phyloP scores from a whole-genome alignment of 495 filamentous ascomycete species.

The Penicillium subrubescens region DNA sequence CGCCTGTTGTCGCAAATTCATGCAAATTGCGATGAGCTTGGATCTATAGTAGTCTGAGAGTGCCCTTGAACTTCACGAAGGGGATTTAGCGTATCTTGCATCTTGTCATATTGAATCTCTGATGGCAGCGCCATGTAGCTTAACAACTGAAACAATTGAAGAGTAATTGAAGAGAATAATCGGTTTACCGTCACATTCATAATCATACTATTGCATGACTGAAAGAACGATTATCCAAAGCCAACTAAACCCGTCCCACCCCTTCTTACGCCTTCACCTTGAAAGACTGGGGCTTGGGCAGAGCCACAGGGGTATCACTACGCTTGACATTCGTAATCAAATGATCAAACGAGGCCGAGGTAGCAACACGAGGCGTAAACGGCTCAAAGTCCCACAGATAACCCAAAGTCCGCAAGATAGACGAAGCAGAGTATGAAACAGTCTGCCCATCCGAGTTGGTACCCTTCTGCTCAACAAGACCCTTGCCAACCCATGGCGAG shows the following conservation, averaged over 20 bases:
- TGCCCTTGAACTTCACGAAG: too few species aligned
- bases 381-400: constrained; percentile 50
- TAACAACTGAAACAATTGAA: too few species aligned
- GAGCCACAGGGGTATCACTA: constrained; percentile 22
- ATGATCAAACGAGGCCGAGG: constrained; percentile 46
- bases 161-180: background rate
- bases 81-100: too few species aligned
- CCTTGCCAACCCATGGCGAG: constrained; percentile 50
- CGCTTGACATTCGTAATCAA: constrained; percentile 30
- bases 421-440: constrained; percentile 43
- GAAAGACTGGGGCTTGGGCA: constrained; percentile 26
- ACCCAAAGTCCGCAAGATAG: constrained; percentile 42
- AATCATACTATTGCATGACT: background rate
- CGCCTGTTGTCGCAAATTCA: too few species aligned
- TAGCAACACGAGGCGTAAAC: constrained; percentile 42
- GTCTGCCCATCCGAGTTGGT: constrained; percentile 33
- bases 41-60: too few species aligned
- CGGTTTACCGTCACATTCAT: background rate
- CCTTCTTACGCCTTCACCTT: constrained; percentile 6
- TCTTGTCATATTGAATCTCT: too few species aligned
- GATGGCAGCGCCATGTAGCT: too few species aligned
- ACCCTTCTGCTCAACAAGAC: constrained; percentile 50
- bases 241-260: background rate
- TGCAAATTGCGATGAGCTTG: too few species aligned
- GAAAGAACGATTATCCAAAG: background rate